phyloP scores from a whole-genome alignment of 1,284 basidiomycete species.

The Malassezia psittaci region DNA sequence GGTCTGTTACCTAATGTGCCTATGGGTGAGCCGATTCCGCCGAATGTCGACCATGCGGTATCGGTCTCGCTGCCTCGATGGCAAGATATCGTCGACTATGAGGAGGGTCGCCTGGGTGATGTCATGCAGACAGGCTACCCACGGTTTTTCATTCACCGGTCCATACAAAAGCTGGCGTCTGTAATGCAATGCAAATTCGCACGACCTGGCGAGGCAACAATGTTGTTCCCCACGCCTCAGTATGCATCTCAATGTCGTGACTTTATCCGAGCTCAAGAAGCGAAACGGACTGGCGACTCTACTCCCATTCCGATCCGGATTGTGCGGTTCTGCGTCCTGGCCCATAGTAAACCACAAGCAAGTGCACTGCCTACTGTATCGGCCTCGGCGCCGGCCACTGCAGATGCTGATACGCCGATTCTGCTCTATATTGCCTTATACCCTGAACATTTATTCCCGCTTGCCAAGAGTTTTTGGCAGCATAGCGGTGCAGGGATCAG shows the following conservation, averaged over 20 bases:
- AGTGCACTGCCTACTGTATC: slow-evolving; percentile 8
- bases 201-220: slow-evolving; percentile 23
- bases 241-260: slow-evolving; percentile 35
- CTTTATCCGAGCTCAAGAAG: slow-evolving; percentile 32
- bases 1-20: slow-evolving; percentile 6
- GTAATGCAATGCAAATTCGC: slow-evolving; percentile 29
- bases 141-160: slow-evolving; percentile 84
- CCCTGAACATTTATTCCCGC: slow-evolving; percentile 55
- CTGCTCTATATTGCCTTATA: slow-evolving; percentile 64
- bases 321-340: slow-evolving; percentile 32
- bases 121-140: slow-evolving; percentile 91
- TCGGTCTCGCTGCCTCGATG: slow-evolving; percentile 94
- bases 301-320: slow-evolving; percentile 26
- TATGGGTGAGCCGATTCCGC: slow-evolving; percentile 46
- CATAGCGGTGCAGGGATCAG: slow-evolving; percentile 84
- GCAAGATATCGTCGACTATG: slow-evolving; percentile 86
- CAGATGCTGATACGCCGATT: slow-evolving; percentile 4
- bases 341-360: slow-evolving; percentile 1
- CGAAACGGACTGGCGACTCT: not conserved
- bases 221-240: slow-evolving; percentile 34
- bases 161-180: slow-evolving; percentile 58
- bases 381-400: not conserved
- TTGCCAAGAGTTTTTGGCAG: slow-evolving; percentile 91
- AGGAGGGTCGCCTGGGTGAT: slow-evolving; percentile 73
- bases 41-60: slow-evolving; percentile 63